Conservation (phyloP, 2,329 filamentous ascomycete species). For the Alternaria sp. region DNA sequence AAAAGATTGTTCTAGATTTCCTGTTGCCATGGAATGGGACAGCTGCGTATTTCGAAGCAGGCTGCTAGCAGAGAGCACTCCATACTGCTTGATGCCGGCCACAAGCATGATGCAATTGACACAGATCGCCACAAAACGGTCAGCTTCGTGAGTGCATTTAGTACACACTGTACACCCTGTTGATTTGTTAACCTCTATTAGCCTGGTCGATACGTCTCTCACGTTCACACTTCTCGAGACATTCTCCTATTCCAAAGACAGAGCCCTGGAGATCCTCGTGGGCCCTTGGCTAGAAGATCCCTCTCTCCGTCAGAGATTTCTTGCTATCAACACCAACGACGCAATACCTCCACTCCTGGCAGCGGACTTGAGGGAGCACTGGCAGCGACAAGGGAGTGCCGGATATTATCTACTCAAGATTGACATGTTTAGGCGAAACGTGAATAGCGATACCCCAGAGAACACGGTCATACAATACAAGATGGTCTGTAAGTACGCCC, state of each 20-base stretch:
- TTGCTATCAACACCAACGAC: background rate
- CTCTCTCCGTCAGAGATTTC: background rate
- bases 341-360: background rate
- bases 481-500: background rate
- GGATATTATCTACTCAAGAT: background rate
- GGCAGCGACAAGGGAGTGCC: background rate
- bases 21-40: conserved; percentile 12
- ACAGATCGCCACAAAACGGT: background rate
- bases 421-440: background rate
- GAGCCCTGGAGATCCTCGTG: conserved; percentile 9
- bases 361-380: background rate
- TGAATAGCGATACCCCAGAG: background rate
- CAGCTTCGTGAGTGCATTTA: background rate
- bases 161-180: background rate
- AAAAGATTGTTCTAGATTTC: conserved; percentile 4
- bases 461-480: background rate
- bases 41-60: background rate
- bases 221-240: conserved; percentile 1
- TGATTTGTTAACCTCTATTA: background rate
- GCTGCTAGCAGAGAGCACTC: background rate
- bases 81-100: conserved; percentile 9
- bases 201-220: background rate
- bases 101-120: background rate
- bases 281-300: background rate
- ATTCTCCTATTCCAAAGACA: conserved; percentile 4